A percentile compares a stretch with the other conserved stretches of the same genome.
Evolutionary conservation across 129 eudicot genomes (phyloP).

Genomic region (Tanacetum coccineum): DNA sequence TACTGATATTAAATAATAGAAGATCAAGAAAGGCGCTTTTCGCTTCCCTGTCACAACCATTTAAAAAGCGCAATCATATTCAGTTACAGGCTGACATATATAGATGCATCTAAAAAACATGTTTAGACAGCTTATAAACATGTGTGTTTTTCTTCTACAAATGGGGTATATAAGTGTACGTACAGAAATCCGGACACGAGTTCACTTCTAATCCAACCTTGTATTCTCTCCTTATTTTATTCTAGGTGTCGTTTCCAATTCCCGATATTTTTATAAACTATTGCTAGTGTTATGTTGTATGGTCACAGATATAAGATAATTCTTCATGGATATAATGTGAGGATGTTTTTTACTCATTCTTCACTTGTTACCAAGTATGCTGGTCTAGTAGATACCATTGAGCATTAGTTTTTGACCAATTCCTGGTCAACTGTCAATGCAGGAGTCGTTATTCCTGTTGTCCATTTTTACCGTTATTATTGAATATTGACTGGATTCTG

Average conservation of each 20-base stretch:
- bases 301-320: background rate
- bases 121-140: slow-evolving; percentile 34
- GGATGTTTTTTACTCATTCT: background rate
- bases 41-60: slow-evolving; percentile 12
- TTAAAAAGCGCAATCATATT: slow-evolving; percentile 14
- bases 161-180: slow-evolving; percentile 34
- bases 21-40: slow-evolving; percentile 4
- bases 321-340: background rate
- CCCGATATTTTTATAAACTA: slow-evolving; percentile 1
- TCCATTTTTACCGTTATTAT: slow-evolving; percentile 19
- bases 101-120: slow-evolving; percentile 23
- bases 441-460: background rate
- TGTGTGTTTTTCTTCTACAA: slow-evolving; percentile 31
- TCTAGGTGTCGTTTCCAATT: slow-evolving; percentile 15
- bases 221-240: slow-evolving; percentile 10
- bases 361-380: background rate
- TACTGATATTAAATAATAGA: background rate
- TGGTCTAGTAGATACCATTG: background rate
- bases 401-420: background rate
- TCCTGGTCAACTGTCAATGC: slow-evolving; percentile 1
- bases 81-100: slow-evolving; percentile 25
- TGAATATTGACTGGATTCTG: slow-evolving; percentile 23
- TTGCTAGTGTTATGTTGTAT: background rate
- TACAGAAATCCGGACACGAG: slow-evolving; percentile 31
- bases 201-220: slow-evolving; percentile 25